Evolutionary conservation across 192 early-diverging fungal species (phyloP), one percentile per base, ranked within the genome.

Genomic region (Umbelopsis sp.): DNA sequence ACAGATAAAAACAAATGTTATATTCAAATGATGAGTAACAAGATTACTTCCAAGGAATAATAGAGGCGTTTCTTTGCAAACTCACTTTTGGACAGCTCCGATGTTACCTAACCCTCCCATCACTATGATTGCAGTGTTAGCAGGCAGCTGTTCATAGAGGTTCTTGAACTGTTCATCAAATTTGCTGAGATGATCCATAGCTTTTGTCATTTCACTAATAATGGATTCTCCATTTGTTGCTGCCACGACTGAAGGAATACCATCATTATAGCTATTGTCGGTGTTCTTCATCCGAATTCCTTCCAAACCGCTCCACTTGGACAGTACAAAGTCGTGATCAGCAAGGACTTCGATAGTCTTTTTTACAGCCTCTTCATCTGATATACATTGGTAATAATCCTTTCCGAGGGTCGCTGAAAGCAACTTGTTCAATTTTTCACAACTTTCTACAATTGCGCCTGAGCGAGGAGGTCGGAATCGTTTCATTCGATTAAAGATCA

Each of bases 31-130:
- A n/a, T 41, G 38, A 41, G 38, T 11, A 11, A 1, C 38, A 41
- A 6, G 0, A 41, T 4, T 11, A 11, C 4, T 41, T 11, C 12
- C 7, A 41, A 41, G 38, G 12, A 6, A 41, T 11, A 11, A n/a
- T 11, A 6, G 38, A 41, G 38, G 12, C 12, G 4, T 41, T 0
- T 66, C 21, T 24, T 31, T 66, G 49, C 25, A n/a, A n/a, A 68
- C 50, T 51, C 65, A 74, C 73, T 49, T 34, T 74, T 34, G 54
- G 44, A 76, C 75, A n/a, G 69, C 68, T 2, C 79, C 74, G 32
- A 77, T 44, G 32, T 84, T 76, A 36, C 78, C 80, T 11, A 74
- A 71, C 8, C 84, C 82, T 52, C 84, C 79, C 26, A 71, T 70
- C 9, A 85, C 65, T 34, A 85, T 67, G 12, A 85, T 53, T 6